A percentile compares a stretch with the other conserved stretches of the same genome.
Conservation (phyloP, 176 grass and related monocot genomes). For the Eleusine indica region DNA sequence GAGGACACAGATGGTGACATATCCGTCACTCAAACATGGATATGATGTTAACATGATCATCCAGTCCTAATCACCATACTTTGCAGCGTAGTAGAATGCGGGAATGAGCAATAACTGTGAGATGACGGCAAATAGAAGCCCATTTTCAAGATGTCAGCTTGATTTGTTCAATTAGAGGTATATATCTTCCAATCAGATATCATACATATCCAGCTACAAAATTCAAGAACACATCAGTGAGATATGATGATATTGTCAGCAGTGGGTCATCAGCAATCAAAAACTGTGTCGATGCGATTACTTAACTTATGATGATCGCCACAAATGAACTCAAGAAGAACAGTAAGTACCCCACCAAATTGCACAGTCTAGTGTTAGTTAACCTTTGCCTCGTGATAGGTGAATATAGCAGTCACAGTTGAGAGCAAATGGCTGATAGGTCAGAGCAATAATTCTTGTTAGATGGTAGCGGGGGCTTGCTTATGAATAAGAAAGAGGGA, state of each 20-base stretch:
- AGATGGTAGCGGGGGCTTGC: conserved; percentile 38
- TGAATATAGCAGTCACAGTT: conserved; percentile 57
- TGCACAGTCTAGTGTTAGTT: conserved; percentile 76
- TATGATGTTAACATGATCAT: conserved; percentile 68
- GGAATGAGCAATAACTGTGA: conserved; percentile 62
- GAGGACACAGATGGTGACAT: conserved; percentile 73
- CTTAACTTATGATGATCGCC: conserved; percentile 55
- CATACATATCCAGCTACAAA: conserved; percentile 75
- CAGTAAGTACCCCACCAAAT: conserved; percentile 63
- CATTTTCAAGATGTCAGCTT: conserved; percentile 63
- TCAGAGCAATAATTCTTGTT: conserved; percentile 62
- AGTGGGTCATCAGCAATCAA: too few relatives aligned
- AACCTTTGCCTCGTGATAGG: conserved; percentile 70
- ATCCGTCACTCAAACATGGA: conserved; percentile 60
- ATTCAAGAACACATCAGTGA: conserved; percentile 9
- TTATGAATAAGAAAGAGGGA: too few relatives aligned
- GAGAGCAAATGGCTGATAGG: conserved; percentile 76
- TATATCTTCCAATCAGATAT: conserved; percentile 74
- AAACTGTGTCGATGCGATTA: not conserved
- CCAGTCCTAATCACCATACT: conserved; percentile 58
- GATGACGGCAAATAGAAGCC: conserved; percentile 41
- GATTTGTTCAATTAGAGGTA: conserved; percentile 55
- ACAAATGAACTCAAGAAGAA: conserved; percentile 71
- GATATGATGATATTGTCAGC: not conserved
- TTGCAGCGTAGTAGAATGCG: conserved; percentile 68